These are phyloP conservation scores for Tolypocladium album DNA, from an alignment of 2,329 filamentous ascomycete species.

Conservation along the genomic window DNA sequence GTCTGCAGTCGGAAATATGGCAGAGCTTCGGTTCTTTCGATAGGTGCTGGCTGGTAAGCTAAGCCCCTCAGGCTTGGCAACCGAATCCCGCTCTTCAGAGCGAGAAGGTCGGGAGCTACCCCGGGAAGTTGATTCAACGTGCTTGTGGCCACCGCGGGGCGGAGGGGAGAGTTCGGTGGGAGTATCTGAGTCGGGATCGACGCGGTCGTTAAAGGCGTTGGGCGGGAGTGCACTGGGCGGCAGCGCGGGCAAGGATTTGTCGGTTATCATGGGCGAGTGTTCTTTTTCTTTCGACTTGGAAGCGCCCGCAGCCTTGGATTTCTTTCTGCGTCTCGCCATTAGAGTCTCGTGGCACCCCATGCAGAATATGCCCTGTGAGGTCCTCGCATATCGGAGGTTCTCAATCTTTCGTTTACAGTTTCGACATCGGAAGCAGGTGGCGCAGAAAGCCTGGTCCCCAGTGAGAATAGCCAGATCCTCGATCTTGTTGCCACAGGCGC, in stretches of 20 bases:
- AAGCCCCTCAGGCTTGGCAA: conserved; percentile 43
- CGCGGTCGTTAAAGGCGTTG: conserved; percentile 38
- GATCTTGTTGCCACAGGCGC: conserved; percentile 92
- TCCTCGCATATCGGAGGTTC: conserved; percentile 93
- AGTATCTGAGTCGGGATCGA: conserved; percentile 50
- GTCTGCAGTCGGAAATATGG: conserved; percentile 44
- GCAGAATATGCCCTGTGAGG: conserved; percentile 97
- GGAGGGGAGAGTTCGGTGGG: conserved; percentile 60
- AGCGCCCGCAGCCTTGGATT: conserved; percentile 55
- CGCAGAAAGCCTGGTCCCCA: conserved; percentile 95
- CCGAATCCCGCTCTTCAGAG: conserved; percentile 43
- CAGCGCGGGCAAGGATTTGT: conserved; percentile 88
- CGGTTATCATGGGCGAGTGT: conserved; percentile 57
- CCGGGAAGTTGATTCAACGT: conserved; percentile 44
- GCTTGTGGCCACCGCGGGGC: conserved; percentile 39
- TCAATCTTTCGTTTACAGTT: conserved; percentile 99
- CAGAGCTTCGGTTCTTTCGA: conserved; percentile 65
- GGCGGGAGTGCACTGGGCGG: conserved; percentile 62
- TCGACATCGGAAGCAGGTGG: conserved; percentile 90
- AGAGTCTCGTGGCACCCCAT: conserved; percentile 98
- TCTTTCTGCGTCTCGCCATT: conserved; percentile 86
- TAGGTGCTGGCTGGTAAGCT: conserved; percentile 68
- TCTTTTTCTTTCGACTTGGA: conserved; percentile 55
- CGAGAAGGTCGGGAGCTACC: conserved; percentile 39
- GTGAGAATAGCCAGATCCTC: conserved; percentile 96